These are phyloP conservation scores for Sporothrix luriei DNA, from an alignment of 2,329 filamentous ascomycete genomes.

Conservation along the genomic window DNA sequence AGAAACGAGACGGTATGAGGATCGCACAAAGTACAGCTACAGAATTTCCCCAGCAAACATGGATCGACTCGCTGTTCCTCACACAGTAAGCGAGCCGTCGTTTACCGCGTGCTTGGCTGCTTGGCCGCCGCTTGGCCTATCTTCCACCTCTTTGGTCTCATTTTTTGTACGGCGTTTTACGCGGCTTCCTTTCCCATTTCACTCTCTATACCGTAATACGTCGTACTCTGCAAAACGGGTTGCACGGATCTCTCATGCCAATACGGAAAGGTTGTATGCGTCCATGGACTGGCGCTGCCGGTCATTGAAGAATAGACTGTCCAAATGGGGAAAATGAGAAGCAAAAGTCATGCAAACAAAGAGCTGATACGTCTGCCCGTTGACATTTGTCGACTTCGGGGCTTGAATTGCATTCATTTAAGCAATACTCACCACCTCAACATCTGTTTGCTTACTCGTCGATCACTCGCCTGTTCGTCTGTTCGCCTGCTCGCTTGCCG, in stretches of 20 bases:
- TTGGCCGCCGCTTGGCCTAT: slow-evolving; percentile 15
- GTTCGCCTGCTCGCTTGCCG: background rate
- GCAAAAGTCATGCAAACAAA: background rate
- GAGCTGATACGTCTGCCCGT: slow-evolving; percentile 7
- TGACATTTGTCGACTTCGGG: background rate
- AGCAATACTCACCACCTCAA: no score
- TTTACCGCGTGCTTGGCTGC: background rate
- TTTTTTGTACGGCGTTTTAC: background rate
- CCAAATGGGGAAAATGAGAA: slow-evolving; percentile 12
- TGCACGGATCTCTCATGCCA: background rate
- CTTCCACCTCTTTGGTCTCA: slow-evolving; percentile 2
- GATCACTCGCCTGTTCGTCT: background rate
- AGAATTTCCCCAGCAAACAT: no score
- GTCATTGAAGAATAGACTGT: slow-evolving; percentile 3
- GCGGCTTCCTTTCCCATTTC: background rate
- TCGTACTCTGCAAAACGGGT: background rate
- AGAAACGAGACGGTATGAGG: background rate
- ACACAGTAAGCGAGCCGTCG: no score
- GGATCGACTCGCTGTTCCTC: no score
- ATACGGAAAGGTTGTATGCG: background rate
- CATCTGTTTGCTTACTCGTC: no score
- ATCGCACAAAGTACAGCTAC: background rate
- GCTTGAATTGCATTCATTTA: background rate
- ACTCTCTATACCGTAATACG: background rate
- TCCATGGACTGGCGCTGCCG: background rate